Conservation (phyloP, 2,329 filamentous ascomycete genomes). For the Verruconis gallopava region DNA sequence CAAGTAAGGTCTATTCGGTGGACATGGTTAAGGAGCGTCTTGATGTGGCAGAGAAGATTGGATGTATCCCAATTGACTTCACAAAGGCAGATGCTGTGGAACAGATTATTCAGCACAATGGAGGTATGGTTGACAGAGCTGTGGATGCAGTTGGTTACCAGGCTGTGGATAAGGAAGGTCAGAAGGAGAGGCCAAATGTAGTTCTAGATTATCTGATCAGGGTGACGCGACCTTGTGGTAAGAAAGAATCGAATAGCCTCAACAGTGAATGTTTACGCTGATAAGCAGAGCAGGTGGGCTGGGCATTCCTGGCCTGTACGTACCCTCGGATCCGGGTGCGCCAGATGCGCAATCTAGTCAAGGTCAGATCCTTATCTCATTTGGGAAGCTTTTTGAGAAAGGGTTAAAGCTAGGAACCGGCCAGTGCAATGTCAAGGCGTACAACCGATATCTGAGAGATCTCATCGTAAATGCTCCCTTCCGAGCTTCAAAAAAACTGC, state of each 20-base stretch:
- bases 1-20: conserved; percentile 48
- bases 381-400: conserved; percentile 58
- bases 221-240: conserved; percentile 39
- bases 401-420: conserved; percentile 16
- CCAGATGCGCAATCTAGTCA: conserved; percentile 47
- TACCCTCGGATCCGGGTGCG: conserved; percentile 46
- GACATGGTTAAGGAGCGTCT: conserved; percentile 50
- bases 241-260: no score
- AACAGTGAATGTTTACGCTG: no score
- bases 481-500: no score
- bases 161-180: conserved; percentile 42
- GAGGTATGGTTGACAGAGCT: conserved; percentile 48
- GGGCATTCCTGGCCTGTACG: conserved; percentile 45
- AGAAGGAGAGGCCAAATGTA: conserved; percentile 48
- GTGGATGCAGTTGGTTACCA: conserved; percentile 35
- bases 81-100: conserved; percentile 45
- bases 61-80: conserved; percentile 48
- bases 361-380: conserved; percentile 50
- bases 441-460: conserved; percentile 53
- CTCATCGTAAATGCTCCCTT: conserved; percentile 42
- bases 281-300: conserved; percentile 49
- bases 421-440: conserved; percentile 52
- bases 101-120: conserved; percentile 46
- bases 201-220: conserved; percentile 51
- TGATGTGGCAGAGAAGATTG: conserved; percentile 47